These are phyloP conservation scores for Tardiomyces depauwii DNA, from an alignment of 1,139 yeast genomes.

Conservation along the genomic window DNA sequence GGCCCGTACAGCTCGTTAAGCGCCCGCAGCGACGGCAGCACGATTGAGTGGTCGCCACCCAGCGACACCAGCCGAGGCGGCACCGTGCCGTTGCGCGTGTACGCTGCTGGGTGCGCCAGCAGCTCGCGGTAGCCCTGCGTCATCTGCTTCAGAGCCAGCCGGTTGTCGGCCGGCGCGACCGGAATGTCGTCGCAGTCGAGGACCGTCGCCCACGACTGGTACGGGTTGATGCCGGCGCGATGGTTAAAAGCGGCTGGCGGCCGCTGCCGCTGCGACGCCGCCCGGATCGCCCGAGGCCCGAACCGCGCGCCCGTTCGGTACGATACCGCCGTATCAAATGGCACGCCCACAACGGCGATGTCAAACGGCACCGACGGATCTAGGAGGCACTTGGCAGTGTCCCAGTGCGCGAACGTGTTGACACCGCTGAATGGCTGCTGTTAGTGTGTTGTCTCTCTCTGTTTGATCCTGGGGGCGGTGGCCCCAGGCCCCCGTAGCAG, in stretches of 20 bases:
- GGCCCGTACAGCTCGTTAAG: constrained; percentile 49
- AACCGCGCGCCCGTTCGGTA: constrained; percentile 71
- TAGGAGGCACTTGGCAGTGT: constrained; percentile 44
- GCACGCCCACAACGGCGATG: constrained; percentile 62
- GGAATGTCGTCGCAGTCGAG: constrained; percentile 80
- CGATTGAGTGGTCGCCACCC: constrained; percentile 72
- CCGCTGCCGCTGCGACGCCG: constrained; percentile 64
- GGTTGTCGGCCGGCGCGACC: constrained; percentile 65
- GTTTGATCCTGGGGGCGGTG: too few relatives aligned
- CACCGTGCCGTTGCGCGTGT: constrained; percentile 5
- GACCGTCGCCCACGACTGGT: constrained; percentile 53
- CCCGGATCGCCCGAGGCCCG: constrained; percentile 67
- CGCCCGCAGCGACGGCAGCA: constrained; percentile 60
- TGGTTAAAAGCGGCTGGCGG: constrained; percentile 56
- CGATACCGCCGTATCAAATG: constrained; percentile 67
- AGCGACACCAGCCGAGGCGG: constrained; percentile 54
- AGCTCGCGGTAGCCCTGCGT: constrained; percentile 51
- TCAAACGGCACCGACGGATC: constrained; percentile 41
- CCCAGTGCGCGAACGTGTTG: constrained; percentile 63
- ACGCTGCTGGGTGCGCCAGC: constrained; percentile 24
- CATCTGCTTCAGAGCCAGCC: constrained; percentile 62
- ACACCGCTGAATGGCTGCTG: constrained; percentile 34
- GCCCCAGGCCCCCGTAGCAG: too few relatives aligned
- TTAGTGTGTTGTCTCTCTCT: too few relatives aligned
- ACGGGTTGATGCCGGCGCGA: constrained; percentile 57